These are phyloP conservation scores for Rosa lucieae DNA, from an alignment of 306 rosid genomes.

Conservation along the genomic window DNA sequence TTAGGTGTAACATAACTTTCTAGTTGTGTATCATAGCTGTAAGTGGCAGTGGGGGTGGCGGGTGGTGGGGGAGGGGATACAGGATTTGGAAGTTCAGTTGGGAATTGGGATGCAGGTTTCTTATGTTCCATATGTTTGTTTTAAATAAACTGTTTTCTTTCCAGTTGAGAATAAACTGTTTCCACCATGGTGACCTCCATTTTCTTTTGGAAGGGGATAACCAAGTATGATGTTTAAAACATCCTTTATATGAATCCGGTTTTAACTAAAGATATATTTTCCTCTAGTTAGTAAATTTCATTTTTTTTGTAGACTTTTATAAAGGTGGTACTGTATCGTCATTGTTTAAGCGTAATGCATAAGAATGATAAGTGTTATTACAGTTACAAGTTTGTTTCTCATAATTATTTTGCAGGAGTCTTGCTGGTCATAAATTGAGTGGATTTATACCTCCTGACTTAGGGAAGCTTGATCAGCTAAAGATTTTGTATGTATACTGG, in stretches of 20 bases:
- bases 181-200: neutral
- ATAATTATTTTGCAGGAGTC: constrained; percentile 58
- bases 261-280: neutral
- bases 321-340: neutral
- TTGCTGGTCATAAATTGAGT: constrained; percentile 70
- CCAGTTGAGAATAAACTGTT: neutral
- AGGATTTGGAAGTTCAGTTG: neutral
- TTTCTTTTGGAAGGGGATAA: neutral
- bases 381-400: constrained; percentile 31
- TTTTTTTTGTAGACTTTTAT: neutral
- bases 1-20: neutral
- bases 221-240: neutral
- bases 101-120: neutral
- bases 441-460: constrained; percentile 80
- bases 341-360: neutral
- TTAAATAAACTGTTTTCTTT: neutral
- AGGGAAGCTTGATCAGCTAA: constrained; percentile 82
- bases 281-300: neutral
- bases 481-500: constrained; percentile 65
- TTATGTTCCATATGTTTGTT: neutral
- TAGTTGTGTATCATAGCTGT: neutral
- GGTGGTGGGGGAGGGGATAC: neutral
- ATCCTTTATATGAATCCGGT: neutral
- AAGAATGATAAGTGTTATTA: constrained; percentile 8
- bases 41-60: neutral